These are phyloP conservation scores for Aureoboletus auriporus DNA, from an alignment of 768 basidiomycete genomes.

Conservation along the genomic window DNA sequence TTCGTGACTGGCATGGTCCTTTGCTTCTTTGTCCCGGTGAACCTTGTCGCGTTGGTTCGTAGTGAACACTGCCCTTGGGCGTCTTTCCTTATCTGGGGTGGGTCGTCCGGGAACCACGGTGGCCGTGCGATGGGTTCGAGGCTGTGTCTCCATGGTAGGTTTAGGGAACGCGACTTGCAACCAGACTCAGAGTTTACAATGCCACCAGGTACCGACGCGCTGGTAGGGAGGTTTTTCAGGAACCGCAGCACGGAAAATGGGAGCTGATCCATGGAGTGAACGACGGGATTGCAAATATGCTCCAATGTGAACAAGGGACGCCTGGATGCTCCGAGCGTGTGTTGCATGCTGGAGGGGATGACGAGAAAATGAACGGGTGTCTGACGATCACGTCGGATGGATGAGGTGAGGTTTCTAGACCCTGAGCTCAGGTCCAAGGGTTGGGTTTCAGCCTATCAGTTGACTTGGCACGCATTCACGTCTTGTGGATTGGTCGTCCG, in stretches of 20 bases:
- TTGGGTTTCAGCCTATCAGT: background rate
- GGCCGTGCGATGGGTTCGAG: background rate
- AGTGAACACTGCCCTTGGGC: background rate
- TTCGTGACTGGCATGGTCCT: too few relatives aligned
- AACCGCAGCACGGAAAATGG: too few relatives aligned
- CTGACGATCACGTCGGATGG: conserved; percentile 8
- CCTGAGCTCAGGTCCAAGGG: background rate
- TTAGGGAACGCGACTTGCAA: too few relatives aligned
- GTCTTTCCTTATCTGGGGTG: background rate
- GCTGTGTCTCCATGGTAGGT: too few relatives aligned
- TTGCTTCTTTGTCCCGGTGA: too few relatives aligned
- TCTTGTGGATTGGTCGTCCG: background rate
- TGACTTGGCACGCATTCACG: too few relatives aligned
- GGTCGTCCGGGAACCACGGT: background rate
- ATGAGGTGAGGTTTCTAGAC: background rate
- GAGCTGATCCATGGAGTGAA: too few relatives aligned
- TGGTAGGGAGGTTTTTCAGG: background rate
- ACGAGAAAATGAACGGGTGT: background rate
- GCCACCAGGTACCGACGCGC: background rate
- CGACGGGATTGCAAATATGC: too few relatives aligned
- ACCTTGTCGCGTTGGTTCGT: background rate
- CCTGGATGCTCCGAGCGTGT: too few relatives aligned
- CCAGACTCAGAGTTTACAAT: background rate
- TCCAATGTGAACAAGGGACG: too few relatives aligned
- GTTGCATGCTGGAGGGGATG: too few relatives aligned